Evolutionary conservation across 768 basidiomycete genomes (phyloP).

Genomic region (Suillus sp.): DNA sequence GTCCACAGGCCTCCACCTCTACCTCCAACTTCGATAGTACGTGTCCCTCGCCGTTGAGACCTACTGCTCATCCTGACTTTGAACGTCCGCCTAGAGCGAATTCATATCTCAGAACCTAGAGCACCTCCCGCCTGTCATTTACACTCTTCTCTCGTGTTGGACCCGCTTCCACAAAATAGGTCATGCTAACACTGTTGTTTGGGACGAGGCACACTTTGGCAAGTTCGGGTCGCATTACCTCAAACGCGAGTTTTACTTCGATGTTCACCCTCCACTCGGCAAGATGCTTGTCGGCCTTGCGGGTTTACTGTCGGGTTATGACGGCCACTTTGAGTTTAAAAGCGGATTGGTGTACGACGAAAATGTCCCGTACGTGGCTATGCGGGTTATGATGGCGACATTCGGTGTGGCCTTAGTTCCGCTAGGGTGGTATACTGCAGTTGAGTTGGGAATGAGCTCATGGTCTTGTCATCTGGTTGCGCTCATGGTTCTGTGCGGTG

Average conservation of each 20-base stretch:
- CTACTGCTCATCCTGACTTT: conserved; percentile 13
- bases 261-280: conserved; percentile 97
- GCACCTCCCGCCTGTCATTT: conserved; percentile 75
- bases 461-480: conserved; percentile 92
- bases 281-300: conserved; percentile 99
- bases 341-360: conserved; percentile 85
- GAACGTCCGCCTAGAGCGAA: conserved; percentile 53
- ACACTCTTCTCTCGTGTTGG: conserved; percentile 93
- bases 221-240: conserved; percentile 99
- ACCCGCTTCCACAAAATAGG: conserved; percentile 95
- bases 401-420: conserved; percentile 97
- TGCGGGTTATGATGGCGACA: conserved; percentile 92
- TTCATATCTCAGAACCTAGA: conserved; percentile 81
- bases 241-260: conserved; percentile 99
- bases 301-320: conserved; percentile 88
- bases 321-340: conserved; percentile 92
- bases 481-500: conserved; percentile 91
- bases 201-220: conserved; percentile 99
- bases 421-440: conserved; percentile 94
- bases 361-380: conserved; percentile 87
- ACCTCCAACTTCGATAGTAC: conserved; percentile 65
- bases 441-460: conserved; percentile 89
- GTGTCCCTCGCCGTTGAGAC: conserved; percentile 24
- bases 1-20: conserved; percentile 61
- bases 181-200: conserved; percentile 80